Percentiles rank a stretch among this genome's conserved stretches.
These are phyloP conservation scores for Metschnikowia bowlesiae DNA, from an alignment of 805 yeast genomes.

Conservation along the genomic window DNA sequence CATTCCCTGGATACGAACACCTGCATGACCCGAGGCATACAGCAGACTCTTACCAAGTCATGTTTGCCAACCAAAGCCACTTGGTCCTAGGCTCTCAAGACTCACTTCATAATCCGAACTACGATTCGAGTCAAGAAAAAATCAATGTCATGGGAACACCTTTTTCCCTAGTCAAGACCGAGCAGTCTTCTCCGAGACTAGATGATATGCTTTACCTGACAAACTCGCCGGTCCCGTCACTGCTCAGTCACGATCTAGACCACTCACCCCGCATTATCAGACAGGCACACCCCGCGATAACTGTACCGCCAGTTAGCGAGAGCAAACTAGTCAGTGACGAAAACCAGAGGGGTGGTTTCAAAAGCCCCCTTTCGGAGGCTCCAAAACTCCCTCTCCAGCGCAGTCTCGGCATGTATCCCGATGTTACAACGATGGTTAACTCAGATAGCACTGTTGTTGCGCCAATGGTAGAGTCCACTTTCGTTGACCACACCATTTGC, in stretches of 20 bases:
- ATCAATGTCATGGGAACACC: neutral
- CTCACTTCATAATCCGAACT: neutral
- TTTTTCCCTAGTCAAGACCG: neutral
- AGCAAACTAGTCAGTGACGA: neutral
- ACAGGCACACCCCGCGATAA: neutral
- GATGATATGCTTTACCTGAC: slow-evolving; percentile 1
- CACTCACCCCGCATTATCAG: neutral
- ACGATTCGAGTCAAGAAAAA: neutral
- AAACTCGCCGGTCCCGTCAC: neutral
- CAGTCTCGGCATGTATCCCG: slow-evolving; percentile 25
- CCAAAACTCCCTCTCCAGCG: slow-evolving; percentile 1
- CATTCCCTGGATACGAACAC: slow-evolving; percentile 1
- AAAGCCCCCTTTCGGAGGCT: neutral
- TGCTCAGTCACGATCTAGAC: slow-evolving; percentile 1
- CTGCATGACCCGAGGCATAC: neutral
- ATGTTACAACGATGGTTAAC: slow-evolving; percentile 36
- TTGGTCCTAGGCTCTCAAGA: slow-evolving; percentile 1
- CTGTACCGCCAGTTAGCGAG: neutral
- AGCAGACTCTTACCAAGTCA: neutral
- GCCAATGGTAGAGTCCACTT: slow-evolving; percentile 35
- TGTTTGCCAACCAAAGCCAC: neutral
- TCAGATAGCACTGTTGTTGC: slow-evolving; percentile 28
- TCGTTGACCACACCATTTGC: slow-evolving; percentile 43
- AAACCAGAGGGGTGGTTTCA: neutral
- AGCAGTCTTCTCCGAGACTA: neutral